These are phyloP conservation scores for Dendrostoma leiphaemia DNA, from an alignment of 2,329 filamentous ascomycete species.

Conservation along the genomic window DNA sequence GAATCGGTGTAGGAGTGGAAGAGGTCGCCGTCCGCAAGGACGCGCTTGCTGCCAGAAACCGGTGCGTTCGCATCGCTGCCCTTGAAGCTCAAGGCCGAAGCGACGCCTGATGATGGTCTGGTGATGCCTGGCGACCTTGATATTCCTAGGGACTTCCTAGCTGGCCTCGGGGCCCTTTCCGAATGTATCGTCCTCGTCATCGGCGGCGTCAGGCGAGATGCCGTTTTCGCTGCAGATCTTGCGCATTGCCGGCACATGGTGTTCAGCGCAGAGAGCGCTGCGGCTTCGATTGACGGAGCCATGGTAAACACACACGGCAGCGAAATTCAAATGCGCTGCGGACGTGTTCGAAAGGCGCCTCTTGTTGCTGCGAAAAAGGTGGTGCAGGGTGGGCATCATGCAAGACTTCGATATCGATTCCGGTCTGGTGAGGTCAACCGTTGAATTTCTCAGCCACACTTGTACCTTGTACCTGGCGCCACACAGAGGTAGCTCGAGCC, in stretches of 20 bases:
- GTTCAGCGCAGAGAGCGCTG: conserved; percentile 17
- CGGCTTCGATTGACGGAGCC: conserved; percentile 17
- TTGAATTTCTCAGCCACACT: conserved; percentile 1
- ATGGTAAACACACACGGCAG: background rate
- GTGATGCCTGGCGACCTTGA: background rate
- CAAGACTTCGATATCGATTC: too few relatives aligned
- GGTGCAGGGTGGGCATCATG: background rate
- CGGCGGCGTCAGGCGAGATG: conserved; percentile 7
- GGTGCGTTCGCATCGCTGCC: background rate
- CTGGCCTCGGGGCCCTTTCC: conserved; percentile 4
- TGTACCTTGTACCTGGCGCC: too few relatives aligned
- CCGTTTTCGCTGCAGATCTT: conserved; percentile 5
- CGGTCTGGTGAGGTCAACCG: background rate
- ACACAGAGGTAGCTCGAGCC: conserved; percentile 1
- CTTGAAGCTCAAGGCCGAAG: conserved; percentile 10
- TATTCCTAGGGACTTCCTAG: background rate
- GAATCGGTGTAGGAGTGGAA: conserved; percentile 92
- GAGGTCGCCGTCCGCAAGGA: conserved; percentile 72
- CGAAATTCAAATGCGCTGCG: background rate
- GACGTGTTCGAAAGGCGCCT: background rate
- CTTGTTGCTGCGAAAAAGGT: background rate
- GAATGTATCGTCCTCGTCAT: conserved; percentile 12
- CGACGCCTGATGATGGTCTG: conserved; percentile 13
- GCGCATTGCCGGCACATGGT: conserved; percentile 20
- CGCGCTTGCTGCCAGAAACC: conserved; percentile 21